Evolutionary conservation across 73 alveolate genomes (phyloP).

Genomic region (Paramecium tetraurelia): DNA sequence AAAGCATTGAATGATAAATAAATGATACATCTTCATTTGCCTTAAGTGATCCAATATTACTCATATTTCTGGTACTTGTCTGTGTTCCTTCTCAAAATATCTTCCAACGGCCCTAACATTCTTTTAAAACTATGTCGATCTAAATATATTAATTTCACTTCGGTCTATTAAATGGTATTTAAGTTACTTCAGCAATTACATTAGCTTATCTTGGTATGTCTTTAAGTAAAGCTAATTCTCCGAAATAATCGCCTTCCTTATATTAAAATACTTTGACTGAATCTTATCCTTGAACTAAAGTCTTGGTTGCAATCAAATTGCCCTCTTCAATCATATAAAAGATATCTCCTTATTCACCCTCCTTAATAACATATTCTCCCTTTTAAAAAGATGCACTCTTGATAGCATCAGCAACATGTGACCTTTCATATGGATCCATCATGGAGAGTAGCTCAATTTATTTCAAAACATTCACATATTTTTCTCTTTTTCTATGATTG

Average conservation of each 20-base stretch:
- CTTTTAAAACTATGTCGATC: slow-evolving; percentile 78
- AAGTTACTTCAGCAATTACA: slow-evolving; percentile 75
- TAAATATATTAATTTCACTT: slow-evolving; percentile 60
- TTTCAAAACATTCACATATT: slow-evolving; percentile 79
- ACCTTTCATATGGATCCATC: slow-evolving; percentile 88
- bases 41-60: slow-evolving; percentile 35
- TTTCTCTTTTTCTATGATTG: slow-evolving; percentile 78
- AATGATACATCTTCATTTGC: slow-evolving; percentile 21
- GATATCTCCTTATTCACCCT: slow-evolving; percentile 90
- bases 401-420: slow-evolving; percentile 88
- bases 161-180: slow-evolving; percentile 66
- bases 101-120: slow-evolving; percentile 80
- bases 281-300: slow-evolving; percentile 79
- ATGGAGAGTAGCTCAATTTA: slow-evolving; percentile 71
- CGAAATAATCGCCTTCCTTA: slow-evolving; percentile 90
- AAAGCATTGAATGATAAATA: slow-evolving; percentile 19
- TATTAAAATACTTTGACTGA: slow-evolving; percentile 79
- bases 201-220: slow-evolving; percentile 94
- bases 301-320: slow-evolving; percentile 83
- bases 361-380: slow-evolving; percentile 76
- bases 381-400: slow-evolving; percentile 65
- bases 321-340: slow-evolving; percentile 95
- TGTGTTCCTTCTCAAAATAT: slow-evolving; percentile 73
- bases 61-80: slow-evolving; percentile 67
- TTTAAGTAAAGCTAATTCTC: slow-evolving; percentile 92